These are phyloP conservation scores for Salvia sclarea DNA, from an alignment of 305 asterid species.

Conservation along the genomic window DNA sequence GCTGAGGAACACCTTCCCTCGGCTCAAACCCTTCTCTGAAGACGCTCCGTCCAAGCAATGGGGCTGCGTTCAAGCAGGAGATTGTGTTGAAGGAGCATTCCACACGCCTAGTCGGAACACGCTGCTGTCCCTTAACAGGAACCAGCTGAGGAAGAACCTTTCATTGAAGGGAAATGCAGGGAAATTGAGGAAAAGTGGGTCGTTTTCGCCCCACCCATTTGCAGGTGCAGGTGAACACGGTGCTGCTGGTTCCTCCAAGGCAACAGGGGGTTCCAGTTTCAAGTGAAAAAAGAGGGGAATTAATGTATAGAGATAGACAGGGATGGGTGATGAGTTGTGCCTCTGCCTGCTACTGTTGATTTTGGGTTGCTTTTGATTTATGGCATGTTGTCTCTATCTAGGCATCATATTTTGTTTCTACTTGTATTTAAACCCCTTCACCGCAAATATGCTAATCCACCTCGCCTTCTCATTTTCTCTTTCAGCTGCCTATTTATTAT, in stretches of 20 bases:
- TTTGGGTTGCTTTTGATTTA: constrained; percentile 23
- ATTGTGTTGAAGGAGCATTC: constrained; percentile 86
- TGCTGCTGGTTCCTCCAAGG: constrained; percentile 56
- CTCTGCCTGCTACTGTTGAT: constrained; percentile 24
- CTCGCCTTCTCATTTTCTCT: no score
- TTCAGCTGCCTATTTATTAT: no score
- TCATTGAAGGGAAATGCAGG: constrained; percentile 69
- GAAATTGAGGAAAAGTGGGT: constrained; percentile 57
- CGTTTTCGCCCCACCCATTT: constrained; percentile 58
- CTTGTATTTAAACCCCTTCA: constrained; percentile 22
- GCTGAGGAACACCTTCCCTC: constrained; percentile 57
- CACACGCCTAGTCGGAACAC: constrained; percentile 60
- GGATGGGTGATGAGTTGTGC: constrained; percentile 1
- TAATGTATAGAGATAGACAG: constrained; percentile 26
- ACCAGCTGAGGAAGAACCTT: constrained; percentile 60
- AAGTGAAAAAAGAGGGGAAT: constrained; percentile 30
- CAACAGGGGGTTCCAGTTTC: constrained; percentile 36
- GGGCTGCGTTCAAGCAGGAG: constrained; percentile 85
- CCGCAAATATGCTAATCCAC: neutral
- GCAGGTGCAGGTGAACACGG: constrained; percentile 59
- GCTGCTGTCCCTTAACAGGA: constrained; percentile 68
- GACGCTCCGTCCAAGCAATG: constrained; percentile 74
- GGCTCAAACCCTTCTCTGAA: constrained; percentile 62
- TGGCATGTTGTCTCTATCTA: constrained; percentile 13
- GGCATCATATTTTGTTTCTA: constrained; percentile 22